Evolutionary conservation across 257 asterid genomes (phyloP).

Genomic region (Jacaranda mimosifolia): DNA sequence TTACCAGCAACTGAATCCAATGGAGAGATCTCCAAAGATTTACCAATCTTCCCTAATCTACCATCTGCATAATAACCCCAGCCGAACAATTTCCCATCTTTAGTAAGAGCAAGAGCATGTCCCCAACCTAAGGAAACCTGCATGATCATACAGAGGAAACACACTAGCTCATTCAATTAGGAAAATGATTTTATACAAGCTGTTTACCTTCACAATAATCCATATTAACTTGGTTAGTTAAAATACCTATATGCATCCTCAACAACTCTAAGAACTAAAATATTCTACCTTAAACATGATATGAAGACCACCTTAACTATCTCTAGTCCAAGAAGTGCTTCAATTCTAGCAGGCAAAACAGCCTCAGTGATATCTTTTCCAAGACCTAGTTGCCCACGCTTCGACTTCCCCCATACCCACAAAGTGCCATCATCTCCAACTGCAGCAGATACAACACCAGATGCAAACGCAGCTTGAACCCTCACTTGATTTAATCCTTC

Average conservation of each 20-base stretch:
- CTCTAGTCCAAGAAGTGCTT: slow-evolving; percentile 73
- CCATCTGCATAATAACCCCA: slow-evolving; percentile 99
- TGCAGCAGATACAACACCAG: slow-evolving; percentile 85
- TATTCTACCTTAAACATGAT: slow-evolving; percentile 64
- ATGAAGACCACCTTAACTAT: slow-evolving; percentile 80
- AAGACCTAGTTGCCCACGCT: slow-evolving; percentile 93
- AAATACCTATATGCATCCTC: background rate
- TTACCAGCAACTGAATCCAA: slow-evolving; percentile 63
- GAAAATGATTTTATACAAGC: background rate
- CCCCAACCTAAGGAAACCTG: slow-evolving; percentile 99
- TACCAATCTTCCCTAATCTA: slow-evolving; percentile 80
- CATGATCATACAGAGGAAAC: slow-evolving; percentile 30
- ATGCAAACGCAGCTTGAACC: slow-evolving; percentile 73
- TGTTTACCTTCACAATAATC: background rate
- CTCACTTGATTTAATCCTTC: slow-evolving; percentile 70
- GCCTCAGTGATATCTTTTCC: slow-evolving; percentile 69
- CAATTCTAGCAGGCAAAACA: slow-evolving; percentile 69
- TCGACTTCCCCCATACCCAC: slow-evolving; percentile 99
- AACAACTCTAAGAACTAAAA: slow-evolving; percentile 15
- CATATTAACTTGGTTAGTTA: background rate
- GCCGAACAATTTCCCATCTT: slow-evolving; percentile 81
- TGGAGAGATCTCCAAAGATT: slow-evolving; percentile 72
- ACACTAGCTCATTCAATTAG: slow-evolving; percentile 20
- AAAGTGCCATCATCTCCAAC: slow-evolving; percentile 86
- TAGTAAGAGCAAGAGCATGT: slow-evolving; percentile 87